Percentiles rank a stretch among this genome's conserved stretches.
Evolutionary conservation across 306 rosid species (phyloP).

Genomic region (Vigna unguiculata): DNA sequence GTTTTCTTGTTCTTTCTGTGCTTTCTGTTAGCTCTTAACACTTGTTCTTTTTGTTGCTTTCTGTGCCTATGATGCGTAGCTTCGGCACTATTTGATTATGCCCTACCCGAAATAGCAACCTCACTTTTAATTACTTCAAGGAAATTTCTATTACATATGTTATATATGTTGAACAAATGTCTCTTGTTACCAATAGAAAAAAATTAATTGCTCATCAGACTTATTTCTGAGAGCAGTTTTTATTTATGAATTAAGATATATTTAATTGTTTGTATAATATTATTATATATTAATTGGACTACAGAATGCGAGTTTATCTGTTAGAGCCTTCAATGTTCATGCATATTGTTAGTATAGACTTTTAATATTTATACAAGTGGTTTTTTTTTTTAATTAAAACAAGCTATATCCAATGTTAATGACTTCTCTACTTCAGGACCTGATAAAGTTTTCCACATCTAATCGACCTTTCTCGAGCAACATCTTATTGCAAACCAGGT

Average conservation of each 20-base stretch:
- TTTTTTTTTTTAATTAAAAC: too few relatives aligned
- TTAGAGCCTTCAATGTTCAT: neutral
- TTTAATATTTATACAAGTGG: neutral
- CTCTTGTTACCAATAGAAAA: neutral
- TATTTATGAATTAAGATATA: neutral
- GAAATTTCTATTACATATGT: neutral
- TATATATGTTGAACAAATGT: constrained; percentile 7
- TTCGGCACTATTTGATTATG: neutral
- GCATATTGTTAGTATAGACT: neutral
- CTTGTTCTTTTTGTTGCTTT: neutral
- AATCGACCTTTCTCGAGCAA: too few relatives aligned
- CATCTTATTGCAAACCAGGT: too few relatives aligned
- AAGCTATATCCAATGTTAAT: too few relatives aligned
- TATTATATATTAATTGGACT: neutral
- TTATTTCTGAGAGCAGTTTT: neutral
- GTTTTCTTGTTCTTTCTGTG: constrained; percentile 5
- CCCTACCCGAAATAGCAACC: constrained; percentile 2
- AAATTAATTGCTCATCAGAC: neutral
- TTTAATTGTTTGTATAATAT: neutral
- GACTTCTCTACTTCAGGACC: too few relatives aligned
- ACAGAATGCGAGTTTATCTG: neutral
- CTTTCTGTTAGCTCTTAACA: too few relatives aligned
- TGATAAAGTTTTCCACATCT: too few relatives aligned
- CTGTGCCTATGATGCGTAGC: neutral
- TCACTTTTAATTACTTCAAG: neutral